A percentile compares a stretch with the other conserved stretches of the same genome.
phyloP scores from a whole-genome alignment of 768 basidiomycete genomes.

The Tremella yokohamensis region DNA sequence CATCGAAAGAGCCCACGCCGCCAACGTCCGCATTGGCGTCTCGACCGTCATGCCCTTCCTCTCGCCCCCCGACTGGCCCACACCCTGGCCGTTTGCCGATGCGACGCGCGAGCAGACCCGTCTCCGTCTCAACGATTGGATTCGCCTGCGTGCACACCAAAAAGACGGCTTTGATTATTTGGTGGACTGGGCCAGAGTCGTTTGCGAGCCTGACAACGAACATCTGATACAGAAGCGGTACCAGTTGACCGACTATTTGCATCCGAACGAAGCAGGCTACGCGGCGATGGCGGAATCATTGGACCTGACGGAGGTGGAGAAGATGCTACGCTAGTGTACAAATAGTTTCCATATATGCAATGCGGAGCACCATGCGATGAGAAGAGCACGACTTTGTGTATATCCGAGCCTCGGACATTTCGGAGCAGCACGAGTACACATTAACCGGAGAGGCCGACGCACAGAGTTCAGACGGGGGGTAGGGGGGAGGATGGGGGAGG shows the following conservation, averaged over 20 bases:
- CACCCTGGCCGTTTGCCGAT: not conserved
- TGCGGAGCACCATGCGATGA: too few relatives aligned
- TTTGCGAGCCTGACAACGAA: not conserved
- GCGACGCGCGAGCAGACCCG: slow-evolving; percentile 1
- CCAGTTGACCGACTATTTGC: slow-evolving; percentile 1
- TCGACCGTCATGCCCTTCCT: slow-evolving; percentile 2
- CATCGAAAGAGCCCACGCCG: not conserved
- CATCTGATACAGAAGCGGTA: not conserved
- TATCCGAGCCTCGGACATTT: too few relatives aligned
- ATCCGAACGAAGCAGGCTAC: not conserved
- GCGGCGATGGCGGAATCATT: not conserved
- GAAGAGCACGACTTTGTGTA: too few relatives aligned
- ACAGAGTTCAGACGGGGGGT: too few relatives aligned
- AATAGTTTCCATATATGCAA: too few relatives aligned
- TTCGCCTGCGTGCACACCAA: not conserved
- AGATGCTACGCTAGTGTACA: too few relatives aligned
- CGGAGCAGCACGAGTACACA: too few relatives aligned
- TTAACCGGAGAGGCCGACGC: too few relatives aligned
- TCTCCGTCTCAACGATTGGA: not conserved
- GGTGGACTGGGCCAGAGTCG: not conserved
- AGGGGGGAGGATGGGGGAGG: too few relatives aligned
- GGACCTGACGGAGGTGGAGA: not conserved
- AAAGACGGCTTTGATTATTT: not conserved
- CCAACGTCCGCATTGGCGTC: not conserved
- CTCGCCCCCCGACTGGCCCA: not conserved